Percentiles rank a stretch among this genome's conserved stretches.
phyloP scores from a whole-genome alignment of 805 yeast species.

The Schizosaccharomyces osmophilus region DNA sequence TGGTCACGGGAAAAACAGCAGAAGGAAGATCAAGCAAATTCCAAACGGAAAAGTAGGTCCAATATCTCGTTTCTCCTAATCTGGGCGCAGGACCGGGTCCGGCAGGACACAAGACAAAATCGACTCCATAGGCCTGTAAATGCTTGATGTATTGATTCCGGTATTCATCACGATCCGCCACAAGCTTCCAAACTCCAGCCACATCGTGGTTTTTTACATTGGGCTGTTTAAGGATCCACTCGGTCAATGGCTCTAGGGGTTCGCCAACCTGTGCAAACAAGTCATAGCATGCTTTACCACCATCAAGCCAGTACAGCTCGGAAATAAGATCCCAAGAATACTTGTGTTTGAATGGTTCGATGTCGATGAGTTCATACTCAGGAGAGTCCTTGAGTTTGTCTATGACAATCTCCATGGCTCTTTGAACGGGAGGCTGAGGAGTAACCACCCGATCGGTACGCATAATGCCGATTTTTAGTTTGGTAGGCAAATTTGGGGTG shows the following conservation, averaged over 20 bases:
- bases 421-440: constrained; percentile 25
- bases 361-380: constrained; percentile 16
- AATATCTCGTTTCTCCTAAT: constrained; percentile 36
- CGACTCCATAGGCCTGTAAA: constrained; percentile 23
- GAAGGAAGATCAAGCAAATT: constrained; percentile 10
- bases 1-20: constrained; percentile 19
- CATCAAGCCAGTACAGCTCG: constrained; percentile 36
- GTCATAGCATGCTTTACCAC: constrained; percentile 31
- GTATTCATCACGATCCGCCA: constrained; percentile 29
- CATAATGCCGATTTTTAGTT: constrained; percentile 24
- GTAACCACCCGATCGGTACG: constrained; percentile 25
- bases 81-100: constrained; percentile 35
- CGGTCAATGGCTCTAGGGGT: constrained; percentile 38
- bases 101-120: constrained; percentile 42
- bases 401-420: constrained; percentile 17
- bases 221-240: constrained; percentile 17
- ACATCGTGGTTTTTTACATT: constrained; percentile 8
- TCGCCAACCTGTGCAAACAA: constrained; percentile 39
- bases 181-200: constrained; percentile 21
- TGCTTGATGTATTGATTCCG: constrained; percentile 32
- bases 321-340: constrained; percentile 12
- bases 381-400: constrained; percentile 22
- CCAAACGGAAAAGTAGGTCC: constrained; percentile 46
- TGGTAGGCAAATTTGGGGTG: constrained; percentile 12
- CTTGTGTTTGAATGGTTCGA: constrained; percentile 10